phyloP scores from a whole-genome alignment of 2,329 filamentous ascomycete genomes.

The Fusarium kyushuense region DNA sequence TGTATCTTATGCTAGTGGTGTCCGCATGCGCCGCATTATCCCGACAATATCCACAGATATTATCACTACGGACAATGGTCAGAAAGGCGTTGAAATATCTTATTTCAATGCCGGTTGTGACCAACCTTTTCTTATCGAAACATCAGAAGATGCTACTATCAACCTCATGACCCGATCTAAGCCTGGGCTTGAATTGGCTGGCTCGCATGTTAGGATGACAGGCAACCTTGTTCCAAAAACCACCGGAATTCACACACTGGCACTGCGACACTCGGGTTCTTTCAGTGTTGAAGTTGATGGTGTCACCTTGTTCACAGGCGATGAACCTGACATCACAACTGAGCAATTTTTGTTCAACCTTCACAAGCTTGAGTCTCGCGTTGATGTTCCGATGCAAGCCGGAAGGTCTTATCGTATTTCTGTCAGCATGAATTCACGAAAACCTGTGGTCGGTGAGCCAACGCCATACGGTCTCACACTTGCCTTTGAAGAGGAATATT shows the following conservation, averaged over 20 bases:
- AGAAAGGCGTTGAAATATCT: background rate
- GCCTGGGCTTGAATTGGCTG: background rate
- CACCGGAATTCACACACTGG: background rate
- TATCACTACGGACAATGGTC: background rate
- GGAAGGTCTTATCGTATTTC: background rate
- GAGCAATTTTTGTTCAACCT: conserved; percentile 34
- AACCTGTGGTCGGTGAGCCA: background rate
- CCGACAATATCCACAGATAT: background rate
- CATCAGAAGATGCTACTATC: background rate
- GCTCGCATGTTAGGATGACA: background rate
- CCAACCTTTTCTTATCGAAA: background rate
- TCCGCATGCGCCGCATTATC: background rate
- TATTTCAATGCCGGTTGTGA: background rate
- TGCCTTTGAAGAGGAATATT: conserved; percentile 23
- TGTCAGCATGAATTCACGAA: background rate
- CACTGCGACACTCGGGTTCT: background rate
- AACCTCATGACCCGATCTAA: background rate
- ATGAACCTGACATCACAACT: background rate
- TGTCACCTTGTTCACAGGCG: background rate
- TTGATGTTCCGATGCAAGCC: conserved; percentile 16
- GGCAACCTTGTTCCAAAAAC: background rate
- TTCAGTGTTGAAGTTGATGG: background rate
- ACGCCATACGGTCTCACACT: conserved; percentile 3
- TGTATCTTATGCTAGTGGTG: background rate
- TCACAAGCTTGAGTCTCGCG: conserved; percentile 15